These are phyloP conservation scores for Carallia brachiata DNA, from an alignment of 345 rosid species.

Conservation along the genomic window DNA sequence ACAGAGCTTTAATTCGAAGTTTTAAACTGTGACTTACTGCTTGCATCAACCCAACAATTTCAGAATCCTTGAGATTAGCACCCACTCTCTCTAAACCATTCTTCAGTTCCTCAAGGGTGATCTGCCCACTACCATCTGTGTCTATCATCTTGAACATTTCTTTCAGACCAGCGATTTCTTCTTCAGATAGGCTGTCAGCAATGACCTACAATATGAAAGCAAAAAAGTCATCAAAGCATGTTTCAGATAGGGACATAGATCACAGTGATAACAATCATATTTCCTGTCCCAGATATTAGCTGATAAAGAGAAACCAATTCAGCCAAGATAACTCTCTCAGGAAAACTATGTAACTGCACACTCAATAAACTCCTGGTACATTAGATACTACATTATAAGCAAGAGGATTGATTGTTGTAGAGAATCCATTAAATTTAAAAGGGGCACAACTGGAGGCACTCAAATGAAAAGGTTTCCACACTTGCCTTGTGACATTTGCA, in stretches of 20 bases:
- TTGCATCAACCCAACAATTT: conserved; percentile 70
- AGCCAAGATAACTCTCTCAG: too few species aligned
- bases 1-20: neutral
- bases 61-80: conserved; percentile 69
- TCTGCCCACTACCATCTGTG: conserved; percentile 77
- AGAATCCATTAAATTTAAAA: neutral
- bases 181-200: conserved; percentile 87
- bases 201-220: conserved; percentile 49
- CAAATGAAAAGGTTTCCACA: neutral
- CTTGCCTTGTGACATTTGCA: too few species aligned
- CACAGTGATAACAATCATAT: neutral
- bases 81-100: conserved; percentile 80
- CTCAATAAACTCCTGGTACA: too few species aligned
- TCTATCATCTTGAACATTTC: conserved; percentile 97
- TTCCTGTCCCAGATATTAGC: too few species aligned
- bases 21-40: conserved; percentile 48
- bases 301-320: too few species aligned
- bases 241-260: conserved; percentile 1
- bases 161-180: conserved; percentile 83
- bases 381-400: too few species aligned
- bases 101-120: conserved; percentile 85
- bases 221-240: neutral
- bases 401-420: neutral
- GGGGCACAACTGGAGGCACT: neutral
- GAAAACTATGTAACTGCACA: too few species aligned